phyloP scores from a whole-genome alignment of 108 stramenopile species.

The Parietichytrium sp. region DNA sequence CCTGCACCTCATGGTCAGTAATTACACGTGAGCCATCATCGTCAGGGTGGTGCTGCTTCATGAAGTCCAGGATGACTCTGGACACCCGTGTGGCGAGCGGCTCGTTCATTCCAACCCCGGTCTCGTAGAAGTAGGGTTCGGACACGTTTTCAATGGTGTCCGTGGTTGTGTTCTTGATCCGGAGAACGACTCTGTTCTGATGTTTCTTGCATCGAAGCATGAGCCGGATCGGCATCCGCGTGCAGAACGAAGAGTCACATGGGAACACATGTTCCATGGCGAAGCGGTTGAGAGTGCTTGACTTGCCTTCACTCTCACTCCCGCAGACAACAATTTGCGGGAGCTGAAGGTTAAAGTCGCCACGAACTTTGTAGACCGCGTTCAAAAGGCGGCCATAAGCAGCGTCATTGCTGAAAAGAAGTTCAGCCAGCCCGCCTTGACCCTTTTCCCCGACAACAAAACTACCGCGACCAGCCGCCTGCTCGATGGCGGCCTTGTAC shows the following conservation, averaged over 20 bases:
- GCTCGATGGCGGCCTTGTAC: no score
- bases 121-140: background rate
- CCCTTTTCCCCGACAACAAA: no score
- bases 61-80: background rate
- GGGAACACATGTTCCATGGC: slow-evolving; percentile 31
- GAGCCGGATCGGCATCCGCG: slow-evolving; percentile 15
- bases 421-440: background rate
- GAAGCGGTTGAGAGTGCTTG: background rate
- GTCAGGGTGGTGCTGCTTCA: background rate
- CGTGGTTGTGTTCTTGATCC: background rate
- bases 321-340: slow-evolving; percentile 28
- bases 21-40: background rate
- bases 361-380: background rate
- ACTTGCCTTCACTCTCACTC: slow-evolving; percentile 4
- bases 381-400: background rate
- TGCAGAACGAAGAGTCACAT: background rate
- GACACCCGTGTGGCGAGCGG: background rate
- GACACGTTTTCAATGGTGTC: background rate
- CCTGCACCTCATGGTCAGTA: background rate
- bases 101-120: background rate
- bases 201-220: background rate
- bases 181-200: slow-evolving; percentile 11
- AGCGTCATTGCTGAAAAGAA: background rate
- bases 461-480: no score
- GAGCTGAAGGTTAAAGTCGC: background rate